Conservation (phyloP, 1,284 basidiomycete genomes). For the Grifola frondosa region DNA sequence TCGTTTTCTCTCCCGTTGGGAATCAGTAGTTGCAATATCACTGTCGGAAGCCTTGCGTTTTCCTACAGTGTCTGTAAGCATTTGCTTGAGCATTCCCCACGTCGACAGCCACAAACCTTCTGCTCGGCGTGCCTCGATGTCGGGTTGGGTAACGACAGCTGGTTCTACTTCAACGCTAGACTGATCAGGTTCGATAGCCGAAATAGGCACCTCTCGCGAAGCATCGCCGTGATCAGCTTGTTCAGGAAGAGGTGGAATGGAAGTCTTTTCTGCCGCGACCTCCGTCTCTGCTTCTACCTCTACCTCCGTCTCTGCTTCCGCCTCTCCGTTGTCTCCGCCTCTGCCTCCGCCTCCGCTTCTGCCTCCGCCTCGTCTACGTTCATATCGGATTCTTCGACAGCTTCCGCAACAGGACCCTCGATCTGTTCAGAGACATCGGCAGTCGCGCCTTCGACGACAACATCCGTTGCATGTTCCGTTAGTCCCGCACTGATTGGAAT, state of each 20-base stretch:
- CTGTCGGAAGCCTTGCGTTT: conserved; percentile 68
- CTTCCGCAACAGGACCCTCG: neutral
- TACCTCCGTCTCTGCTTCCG: conserved; percentile 8
- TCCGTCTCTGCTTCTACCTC: conserved; percentile 18
- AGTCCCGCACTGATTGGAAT: too few species aligned
- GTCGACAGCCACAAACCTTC: conserved; percentile 10
- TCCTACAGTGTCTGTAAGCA: conserved; percentile 36
- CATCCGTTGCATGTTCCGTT: conserved; percentile 15
- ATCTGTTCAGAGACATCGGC: conserved; percentile 11
- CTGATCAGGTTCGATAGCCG: too few species aligned
- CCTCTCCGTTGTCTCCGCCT: conserved; percentile 4
- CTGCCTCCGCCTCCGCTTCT: conserved; percentile 15
- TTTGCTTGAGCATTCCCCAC: neutral
- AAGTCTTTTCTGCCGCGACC: too few species aligned
- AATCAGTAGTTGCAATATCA: conserved; percentile 47
- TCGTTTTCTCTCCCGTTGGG: conserved; percentile 60
- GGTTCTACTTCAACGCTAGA: conserved; percentile 5
- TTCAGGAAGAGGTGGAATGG: neutral
- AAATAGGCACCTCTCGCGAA: conserved; percentile 7
- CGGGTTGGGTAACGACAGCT: neutral
- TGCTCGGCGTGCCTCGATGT: conserved; percentile 3
- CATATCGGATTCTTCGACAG: conserved; percentile 9
- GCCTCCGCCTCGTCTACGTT: conserved; percentile 14
- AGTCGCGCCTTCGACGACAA: conserved; percentile 15
- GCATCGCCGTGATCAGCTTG: conserved; percentile 13